Conservation (phyloP, 768 basidiomycete genomes). For the Amanita brunnescens region DNA sequence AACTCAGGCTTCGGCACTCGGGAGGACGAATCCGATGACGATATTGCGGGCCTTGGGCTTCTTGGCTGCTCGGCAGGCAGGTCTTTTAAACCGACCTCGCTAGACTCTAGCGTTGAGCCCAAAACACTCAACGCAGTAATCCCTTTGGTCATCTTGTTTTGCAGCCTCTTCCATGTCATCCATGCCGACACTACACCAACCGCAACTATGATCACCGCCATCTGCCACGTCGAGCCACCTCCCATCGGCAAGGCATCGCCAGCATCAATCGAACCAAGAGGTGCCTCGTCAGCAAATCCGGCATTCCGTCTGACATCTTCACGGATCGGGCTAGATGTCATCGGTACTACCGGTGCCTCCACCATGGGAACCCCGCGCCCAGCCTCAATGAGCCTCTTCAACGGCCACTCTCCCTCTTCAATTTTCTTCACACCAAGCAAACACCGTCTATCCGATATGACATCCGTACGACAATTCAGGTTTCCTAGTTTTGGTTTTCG, state of each 20-base stretch:
- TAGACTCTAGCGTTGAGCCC: neutral
- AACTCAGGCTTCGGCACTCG: neutral
- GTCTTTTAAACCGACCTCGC: neutral
- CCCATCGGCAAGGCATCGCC: neutral
- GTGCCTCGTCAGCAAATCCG: constrained; percentile 7
- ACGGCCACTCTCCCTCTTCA: constrained; percentile 7
- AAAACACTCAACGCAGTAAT: constrained; percentile 1
- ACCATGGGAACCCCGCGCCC: constrained; percentile 1
- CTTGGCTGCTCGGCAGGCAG: neutral
- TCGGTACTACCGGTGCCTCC: neutral
- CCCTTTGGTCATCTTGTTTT: constrained; percentile 3
- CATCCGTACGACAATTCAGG: constrained; percentile 2
- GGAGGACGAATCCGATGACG: neutral
- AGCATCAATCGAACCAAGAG: constrained; percentile 5
- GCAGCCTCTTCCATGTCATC: constrained; percentile 8
- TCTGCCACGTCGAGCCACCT: constrained; percentile 8
- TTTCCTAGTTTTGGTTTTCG: neutral
- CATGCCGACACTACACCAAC: constrained; percentile 13
- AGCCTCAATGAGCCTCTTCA: constrained; percentile 9
- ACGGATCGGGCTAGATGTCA: neutral
- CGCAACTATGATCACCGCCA: constrained; percentile 4
- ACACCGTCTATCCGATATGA: constrained; percentile 4
- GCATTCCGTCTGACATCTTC: constrained; percentile 2
- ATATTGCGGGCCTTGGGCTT: neutral
- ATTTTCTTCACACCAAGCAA: constrained; percentile 8